Evolutionary conservation across 306 rosid genomes (phyloP).

Genomic region (Malus sylvestris): DNA sequence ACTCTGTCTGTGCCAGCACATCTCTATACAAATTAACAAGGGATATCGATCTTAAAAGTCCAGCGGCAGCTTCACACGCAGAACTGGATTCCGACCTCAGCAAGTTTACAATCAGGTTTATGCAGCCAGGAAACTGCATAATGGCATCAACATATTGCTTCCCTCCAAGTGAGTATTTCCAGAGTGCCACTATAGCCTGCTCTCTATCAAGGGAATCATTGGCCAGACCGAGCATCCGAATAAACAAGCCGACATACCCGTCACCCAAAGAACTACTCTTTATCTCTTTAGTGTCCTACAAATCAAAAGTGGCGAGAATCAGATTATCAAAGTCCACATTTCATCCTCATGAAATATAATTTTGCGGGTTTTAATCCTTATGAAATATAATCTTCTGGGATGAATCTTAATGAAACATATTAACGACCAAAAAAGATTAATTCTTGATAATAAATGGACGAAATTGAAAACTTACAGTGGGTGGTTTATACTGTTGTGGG

Average conservation of each 20-base stretch:
- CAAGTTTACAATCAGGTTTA: conserved; percentile 66
- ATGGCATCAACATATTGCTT: conserved; percentile 64
- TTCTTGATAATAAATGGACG: background rate
- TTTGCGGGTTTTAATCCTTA: no score
- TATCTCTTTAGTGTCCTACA: conserved; percentile 45
- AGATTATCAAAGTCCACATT: background rate
- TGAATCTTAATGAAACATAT: background rate
- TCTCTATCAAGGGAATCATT: conserved; percentile 66
- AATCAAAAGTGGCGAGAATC: conserved; percentile 11
- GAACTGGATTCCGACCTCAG: conserved; percentile 64
- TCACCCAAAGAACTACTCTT: conserved; percentile 37
- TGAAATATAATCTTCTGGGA: background rate
- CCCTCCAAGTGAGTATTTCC: conserved; percentile 92
- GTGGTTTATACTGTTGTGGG: conserved; percentile 25
- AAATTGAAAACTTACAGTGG: conserved; percentile 34
- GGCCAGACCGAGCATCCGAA: conserved; percentile 85
- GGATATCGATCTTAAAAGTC: conserved; percentile 71
- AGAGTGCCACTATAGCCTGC: conserved; percentile 64
- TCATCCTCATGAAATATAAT: background rate
- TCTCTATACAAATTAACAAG: conserved; percentile 56
- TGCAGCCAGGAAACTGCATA: conserved; percentile 80
- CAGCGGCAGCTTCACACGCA: conserved; percentile 87
- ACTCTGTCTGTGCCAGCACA: conserved; percentile 57
- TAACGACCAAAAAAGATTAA: background rate
- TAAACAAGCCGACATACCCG: conserved; percentile 64